Percentiles rank a stretch among this genome's conserved stretches.
Evolutionary conservation across 768 basidiomycete species (phyloP).

Genomic region (Xanthoconium purpureum): DNA sequence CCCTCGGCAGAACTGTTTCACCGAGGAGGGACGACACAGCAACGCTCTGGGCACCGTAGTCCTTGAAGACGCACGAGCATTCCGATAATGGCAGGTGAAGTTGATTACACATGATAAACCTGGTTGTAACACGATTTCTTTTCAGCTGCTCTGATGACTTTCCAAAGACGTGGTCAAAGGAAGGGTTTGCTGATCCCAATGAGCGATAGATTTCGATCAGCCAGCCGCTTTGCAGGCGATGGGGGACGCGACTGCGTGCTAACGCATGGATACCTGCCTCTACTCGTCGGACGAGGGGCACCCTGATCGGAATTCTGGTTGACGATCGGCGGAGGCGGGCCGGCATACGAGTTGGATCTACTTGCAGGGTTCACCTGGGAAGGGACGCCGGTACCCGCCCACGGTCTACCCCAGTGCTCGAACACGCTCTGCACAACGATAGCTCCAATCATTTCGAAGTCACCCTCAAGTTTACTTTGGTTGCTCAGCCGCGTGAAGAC

Average conservation of each 20-base stretch:
- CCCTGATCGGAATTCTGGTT: conserved; percentile 33
- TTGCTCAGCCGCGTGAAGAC: background rate
- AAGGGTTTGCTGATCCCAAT: no score
- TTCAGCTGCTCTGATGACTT: background rate
- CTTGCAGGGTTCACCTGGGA: conserved; percentile 81
- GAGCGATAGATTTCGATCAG: no score
- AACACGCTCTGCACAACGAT: background rate
- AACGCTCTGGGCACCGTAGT: background rate
- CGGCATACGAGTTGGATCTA: conserved; percentile 47
- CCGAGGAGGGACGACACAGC: background rate
- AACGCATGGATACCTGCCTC: conserved; percentile 74
- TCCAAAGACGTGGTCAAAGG: no score
- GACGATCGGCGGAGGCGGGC: conserved; percentile 28
- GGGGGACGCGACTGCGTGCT: conserved; percentile 73
- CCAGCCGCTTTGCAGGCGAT: conserved; percentile 53
- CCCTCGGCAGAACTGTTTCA: background rate
- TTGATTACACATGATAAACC: background rate
- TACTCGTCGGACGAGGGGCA: conserved; percentile 52
- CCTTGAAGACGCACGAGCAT: background rate
- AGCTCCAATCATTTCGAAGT: background rate
- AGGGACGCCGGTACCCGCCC: conserved; percentile 72
- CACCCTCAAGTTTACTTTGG: background rate
- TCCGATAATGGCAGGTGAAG: background rate
- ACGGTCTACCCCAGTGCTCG: conserved; percentile 58
- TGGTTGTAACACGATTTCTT: no score